These are phyloP conservation scores for Sisymbrium altissimum DNA, from an alignment of 345 rosid species.

Conservation along the genomic window DNA sequence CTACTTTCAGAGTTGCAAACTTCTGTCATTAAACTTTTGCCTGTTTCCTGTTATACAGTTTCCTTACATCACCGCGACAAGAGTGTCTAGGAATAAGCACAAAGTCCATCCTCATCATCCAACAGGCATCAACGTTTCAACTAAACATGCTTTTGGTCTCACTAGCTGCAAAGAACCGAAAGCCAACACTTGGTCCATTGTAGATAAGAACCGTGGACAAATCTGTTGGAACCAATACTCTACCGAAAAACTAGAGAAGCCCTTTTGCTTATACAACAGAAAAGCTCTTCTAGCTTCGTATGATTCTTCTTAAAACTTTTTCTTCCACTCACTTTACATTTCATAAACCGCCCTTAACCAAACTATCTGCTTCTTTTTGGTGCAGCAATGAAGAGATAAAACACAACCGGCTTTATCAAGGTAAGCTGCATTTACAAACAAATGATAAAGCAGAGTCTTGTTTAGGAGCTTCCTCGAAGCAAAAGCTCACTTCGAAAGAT, in stretches of 20 bases:
- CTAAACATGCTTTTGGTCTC: constrained; percentile 47
- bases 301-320: background rate
- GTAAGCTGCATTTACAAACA: constrained; percentile 50
- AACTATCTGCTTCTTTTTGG: constrained; percentile 10
- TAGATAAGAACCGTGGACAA: constrained; percentile 44
- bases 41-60: constrained; percentile 39
- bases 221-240: constrained; percentile 66
- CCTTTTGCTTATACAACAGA: constrained; percentile 68
- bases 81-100: constrained; percentile 5
- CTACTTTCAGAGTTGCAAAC: background rate
- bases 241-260: constrained; percentile 29
- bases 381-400: constrained; percentile 54
- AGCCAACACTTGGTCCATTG: constrained; percentile 56
- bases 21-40: background rate
- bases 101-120: constrained; percentile 5
- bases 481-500: constrained; percentile 66
- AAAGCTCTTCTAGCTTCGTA: constrained; percentile 53
- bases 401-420: constrained; percentile 38
- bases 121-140: constrained; percentile 20
- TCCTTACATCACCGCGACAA: constrained; percentile 41
- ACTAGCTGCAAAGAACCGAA: constrained; percentile 64
- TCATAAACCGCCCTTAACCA: background rate
- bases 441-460: constrained; percentile 56
- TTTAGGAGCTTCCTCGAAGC: constrained; percentile 66
- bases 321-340: background rate